These are phyloP conservation scores for Auricularia heimuer DNA, from an alignment of 768 basidiomycete species.

Conservation along the genomic window DNA sequence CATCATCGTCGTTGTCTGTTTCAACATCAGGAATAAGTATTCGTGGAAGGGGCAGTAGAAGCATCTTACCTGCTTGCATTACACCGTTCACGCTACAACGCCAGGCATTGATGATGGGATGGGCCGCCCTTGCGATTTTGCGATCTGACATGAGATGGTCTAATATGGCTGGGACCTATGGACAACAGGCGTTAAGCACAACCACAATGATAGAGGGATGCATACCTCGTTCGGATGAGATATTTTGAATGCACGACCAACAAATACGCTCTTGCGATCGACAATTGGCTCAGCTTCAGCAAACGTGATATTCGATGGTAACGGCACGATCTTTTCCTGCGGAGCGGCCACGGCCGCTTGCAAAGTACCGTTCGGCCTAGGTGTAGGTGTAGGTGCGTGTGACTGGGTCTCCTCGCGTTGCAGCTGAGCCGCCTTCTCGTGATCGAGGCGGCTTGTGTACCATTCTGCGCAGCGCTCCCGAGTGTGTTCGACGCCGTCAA, in stretches of 20 bases:
- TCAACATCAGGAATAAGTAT: not conserved
- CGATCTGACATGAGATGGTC: slow-evolving; percentile 60
- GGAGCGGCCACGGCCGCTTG: slow-evolving; percentile 15
- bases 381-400: not conserved
- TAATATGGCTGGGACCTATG: slow-evolving; percentile 58
- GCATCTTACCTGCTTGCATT: slow-evolving; percentile 58
- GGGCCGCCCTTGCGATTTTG: slow-evolving; percentile 63
- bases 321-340: not conserved
- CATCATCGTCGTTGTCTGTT: slow-evolving; percentile 88
- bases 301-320: slow-evolving; percentile 59
- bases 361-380: slow-evolving; percentile 8
- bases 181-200: slow-evolving; percentile 6
- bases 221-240: slow-evolving; percentile 60
- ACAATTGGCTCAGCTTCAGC: slow-evolving; percentile 68
- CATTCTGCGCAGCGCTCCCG: slow-evolving; percentile 56
- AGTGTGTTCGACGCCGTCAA: slow-evolving; percentile 75
- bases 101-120: slow-evolving; percentile 78
- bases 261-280: slow-evolving; percentile 78
- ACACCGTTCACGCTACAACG: slow-evolving; percentile 57
- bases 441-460: slow-evolving; percentile 58
- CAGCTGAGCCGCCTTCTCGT: slow-evolving; percentile 44
- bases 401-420: slow-evolving; percentile 37
- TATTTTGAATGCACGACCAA: slow-evolving; percentile 77
- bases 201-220: slow-evolving; percentile 17
- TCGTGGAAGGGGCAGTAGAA: not conserved